Evolutionary conservation across 2,329 filamentous ascomycete genomes (phyloP).

Genomic region (Beauveria varroae): DNA sequence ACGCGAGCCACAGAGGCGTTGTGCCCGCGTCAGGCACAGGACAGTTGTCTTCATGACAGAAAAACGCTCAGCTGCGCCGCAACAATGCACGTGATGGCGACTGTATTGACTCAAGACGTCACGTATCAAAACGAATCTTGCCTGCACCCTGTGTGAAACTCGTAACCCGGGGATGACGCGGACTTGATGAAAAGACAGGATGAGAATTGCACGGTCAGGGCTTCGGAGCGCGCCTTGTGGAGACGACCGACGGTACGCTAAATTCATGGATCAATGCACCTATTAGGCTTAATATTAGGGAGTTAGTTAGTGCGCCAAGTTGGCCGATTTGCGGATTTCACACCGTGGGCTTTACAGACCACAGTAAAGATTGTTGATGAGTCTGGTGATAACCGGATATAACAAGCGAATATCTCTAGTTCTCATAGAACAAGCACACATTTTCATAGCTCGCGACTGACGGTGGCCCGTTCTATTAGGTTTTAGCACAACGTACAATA

Average conservation of each 20-base stretch:
- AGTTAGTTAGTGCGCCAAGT: background rate
- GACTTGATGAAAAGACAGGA: background rate
- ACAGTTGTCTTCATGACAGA: background rate
- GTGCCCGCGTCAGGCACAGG: background rate
- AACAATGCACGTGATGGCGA: background rate
- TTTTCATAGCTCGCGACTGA: too few species aligned
- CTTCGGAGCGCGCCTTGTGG: slow-evolving; percentile 1
- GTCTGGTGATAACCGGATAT: too few species aligned
- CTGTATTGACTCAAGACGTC: background rate
- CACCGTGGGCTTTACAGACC: too few species aligned
- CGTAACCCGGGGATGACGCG: background rate
- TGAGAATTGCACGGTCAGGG: background rate
- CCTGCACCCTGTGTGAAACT: background rate
- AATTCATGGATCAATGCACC: too few species aligned
- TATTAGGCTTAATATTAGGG: too few species aligned
- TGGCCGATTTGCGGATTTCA: background rate
- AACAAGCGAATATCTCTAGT: too few species aligned
- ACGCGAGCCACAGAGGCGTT: background rate
- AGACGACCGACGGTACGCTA: background rate
- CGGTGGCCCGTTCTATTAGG: too few species aligned
- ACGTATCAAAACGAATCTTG: background rate
- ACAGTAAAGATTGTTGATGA: too few species aligned
- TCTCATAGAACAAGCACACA: too few species aligned
- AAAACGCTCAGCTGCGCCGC: background rate
- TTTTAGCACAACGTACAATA: too few species aligned